These are phyloP conservation scores for Angomonas desouzai DNA, from an alignment of 208 protist genomes.

Conservation along the genomic window DNA sequence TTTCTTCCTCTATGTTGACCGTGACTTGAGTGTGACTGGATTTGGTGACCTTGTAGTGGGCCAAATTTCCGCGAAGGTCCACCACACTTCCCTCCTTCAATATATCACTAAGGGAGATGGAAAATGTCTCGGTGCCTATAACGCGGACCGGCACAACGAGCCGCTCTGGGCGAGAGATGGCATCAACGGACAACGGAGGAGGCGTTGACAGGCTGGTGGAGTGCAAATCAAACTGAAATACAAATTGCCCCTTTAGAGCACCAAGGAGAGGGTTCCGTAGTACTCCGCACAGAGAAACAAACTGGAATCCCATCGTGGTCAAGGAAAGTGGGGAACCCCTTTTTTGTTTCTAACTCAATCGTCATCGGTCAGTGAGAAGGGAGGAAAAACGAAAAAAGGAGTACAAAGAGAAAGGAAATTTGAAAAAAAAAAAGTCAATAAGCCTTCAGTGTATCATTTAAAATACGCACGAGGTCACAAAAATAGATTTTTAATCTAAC, in stretches of 20 bases:
- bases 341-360: too few species aligned
- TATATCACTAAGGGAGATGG: not conserved
- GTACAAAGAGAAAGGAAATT: conserved; percentile 12
- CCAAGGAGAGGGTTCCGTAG: not conserved
- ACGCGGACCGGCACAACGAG: not conserved
- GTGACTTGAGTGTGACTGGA: not conserved
- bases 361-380: too few species aligned
- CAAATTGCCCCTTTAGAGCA: too few species aligned
- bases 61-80: not conserved
- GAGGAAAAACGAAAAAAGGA: conserved; percentile 16
- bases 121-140: not conserved
- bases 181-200: not conserved
- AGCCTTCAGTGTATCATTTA: too few species aligned
- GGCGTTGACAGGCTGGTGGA: not conserved
- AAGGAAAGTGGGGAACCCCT: not conserved
- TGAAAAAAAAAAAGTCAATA: not conserved
- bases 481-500: too few species aligned
- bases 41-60: not conserved
- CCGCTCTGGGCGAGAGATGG: not conserved
- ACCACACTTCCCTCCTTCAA: not conserved
- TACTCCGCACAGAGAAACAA: not conserved
- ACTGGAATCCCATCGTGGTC: not conserved
- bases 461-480: too few species aligned
- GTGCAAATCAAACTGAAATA: not conserved
- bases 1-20: not conserved